Conservation (phyloP, 306 rosid species). For the Cucumis melo region DNA sequence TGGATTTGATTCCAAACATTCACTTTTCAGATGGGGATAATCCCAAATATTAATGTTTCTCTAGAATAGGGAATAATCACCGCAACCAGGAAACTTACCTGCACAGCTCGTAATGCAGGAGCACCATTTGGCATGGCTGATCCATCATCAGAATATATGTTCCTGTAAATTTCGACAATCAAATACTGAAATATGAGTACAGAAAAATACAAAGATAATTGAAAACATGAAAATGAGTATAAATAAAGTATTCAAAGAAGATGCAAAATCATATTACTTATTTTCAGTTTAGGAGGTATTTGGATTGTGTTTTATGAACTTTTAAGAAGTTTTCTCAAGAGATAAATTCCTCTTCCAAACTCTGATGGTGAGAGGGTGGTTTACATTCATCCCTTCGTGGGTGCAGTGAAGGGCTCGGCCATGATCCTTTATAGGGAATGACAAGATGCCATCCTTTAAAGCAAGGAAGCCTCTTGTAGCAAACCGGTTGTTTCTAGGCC, state of each 20-base stretch:
- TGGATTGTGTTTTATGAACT: background rate
- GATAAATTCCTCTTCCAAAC: background rate
- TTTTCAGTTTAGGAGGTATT: background rate
- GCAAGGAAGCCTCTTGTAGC: background rate
- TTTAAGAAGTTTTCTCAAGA: background rate
- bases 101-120: conserved; percentile 45
- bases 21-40: background rate
- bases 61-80: background rate
- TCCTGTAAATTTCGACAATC: conserved; percentile 31
- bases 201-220: background rate
- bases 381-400: background rate
- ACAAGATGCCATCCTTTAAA: background rate
- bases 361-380: background rate
- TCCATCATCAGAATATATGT: conserved; percentile 81
- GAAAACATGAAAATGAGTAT: background rate
- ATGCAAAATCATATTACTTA: background rate
- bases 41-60: background rate
- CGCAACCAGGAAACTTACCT: conserved; percentile 23
- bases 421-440: background rate
- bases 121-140: conserved; percentile 34
- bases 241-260: background rate
- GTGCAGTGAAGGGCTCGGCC: background rate
- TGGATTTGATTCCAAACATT: background rate
- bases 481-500: background rate
- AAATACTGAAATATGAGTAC: background rate